Evolutionary conservation across 768 basidiomycete genomes (phyloP).

Genomic region (Lactarius quietus): DNA sequence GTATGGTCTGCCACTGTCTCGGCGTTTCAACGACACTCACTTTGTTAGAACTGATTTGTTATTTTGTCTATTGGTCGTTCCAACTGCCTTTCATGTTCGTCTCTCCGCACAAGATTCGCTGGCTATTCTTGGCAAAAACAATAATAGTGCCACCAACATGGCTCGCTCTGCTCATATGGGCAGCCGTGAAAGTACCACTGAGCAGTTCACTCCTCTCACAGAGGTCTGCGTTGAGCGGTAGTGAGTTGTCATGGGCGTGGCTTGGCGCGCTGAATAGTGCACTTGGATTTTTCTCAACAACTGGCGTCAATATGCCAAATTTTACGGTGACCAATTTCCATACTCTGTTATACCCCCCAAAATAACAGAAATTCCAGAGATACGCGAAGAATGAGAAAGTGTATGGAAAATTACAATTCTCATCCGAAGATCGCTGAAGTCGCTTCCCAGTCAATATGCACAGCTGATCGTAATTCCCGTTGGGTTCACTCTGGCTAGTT

Average conservation of each 20-base stretch:
- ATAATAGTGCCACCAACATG: slow-evolving; percentile 43
- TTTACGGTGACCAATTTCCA: slow-evolving; percentile 50
- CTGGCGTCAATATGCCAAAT: slow-evolving; percentile 81
- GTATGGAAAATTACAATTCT: slow-evolving; percentile 36
- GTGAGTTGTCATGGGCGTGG: slow-evolving; percentile 69
- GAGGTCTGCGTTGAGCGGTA: slow-evolving; percentile 49
- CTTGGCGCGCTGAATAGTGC: slow-evolving; percentile 72
- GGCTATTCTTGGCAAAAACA: slow-evolving; percentile 66
- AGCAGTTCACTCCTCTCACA: slow-evolving; percentile 53
- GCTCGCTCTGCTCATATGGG: slow-evolving; percentile 30
- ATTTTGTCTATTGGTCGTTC: slow-evolving; percentile 72
- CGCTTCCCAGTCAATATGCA: slow-evolving; percentile 54
- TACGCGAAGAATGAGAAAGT: slow-evolving; percentile 67
- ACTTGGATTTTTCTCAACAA: slow-evolving; percentile 67
- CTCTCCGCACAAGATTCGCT: slow-evolving; percentile 72
- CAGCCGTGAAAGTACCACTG: slow-evolving; percentile 62
- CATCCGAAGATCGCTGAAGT: neutral
- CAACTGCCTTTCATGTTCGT: slow-evolving; percentile 73
- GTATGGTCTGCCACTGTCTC: slow-evolving; percentile 31
- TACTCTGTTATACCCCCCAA: neutral
- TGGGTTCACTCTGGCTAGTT: slow-evolving; percentile 71
- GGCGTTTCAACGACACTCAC: slow-evolving; percentile 6
- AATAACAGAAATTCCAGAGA: slow-evolving; percentile 39
- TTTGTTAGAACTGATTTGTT: slow-evolving; percentile 58
- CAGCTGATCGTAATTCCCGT: slow-evolving; percentile 74